These are phyloP conservation scores for Penicillium sclerotiorum DNA, from an alignment of 2,329 filamentous ascomycete genomes.

Conservation along the genomic window DNA sequence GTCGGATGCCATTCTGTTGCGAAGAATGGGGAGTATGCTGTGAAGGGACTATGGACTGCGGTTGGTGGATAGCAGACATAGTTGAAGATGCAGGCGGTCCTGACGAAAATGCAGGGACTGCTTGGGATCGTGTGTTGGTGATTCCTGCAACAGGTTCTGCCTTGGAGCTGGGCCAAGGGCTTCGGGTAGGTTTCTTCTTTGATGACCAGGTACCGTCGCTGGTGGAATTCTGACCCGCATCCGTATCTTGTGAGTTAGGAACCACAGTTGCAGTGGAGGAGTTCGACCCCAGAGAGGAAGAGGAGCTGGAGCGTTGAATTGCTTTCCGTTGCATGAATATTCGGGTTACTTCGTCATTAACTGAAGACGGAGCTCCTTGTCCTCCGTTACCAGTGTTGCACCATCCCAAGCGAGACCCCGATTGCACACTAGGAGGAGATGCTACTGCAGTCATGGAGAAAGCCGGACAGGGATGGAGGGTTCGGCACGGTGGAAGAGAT, in stretches of 20 bases:
- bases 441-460: conserved; percentile 67
- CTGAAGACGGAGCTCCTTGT: conserved; percentile 66
- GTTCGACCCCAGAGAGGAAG: conserved; percentile 72
- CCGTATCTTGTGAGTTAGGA: conserved; percentile 37
- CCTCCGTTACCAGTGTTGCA: conserved; percentile 57
- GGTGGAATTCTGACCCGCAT: conserved; percentile 41
- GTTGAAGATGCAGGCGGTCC: conserved; percentile 62
- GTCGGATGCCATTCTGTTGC: conserved; percentile 60
- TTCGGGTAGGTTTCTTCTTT: conserved; percentile 53
- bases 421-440: conserved; percentile 65
- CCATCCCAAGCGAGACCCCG: conserved; percentile 64
- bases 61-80: conserved; percentile 65
- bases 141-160: conserved; percentile 66
- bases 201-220: conserved; percentile 44
- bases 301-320: conserved; percentile 85
- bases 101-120: conserved; percentile 60
- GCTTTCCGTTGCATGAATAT: conserved; percentile 90
- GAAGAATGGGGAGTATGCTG: conserved; percentile 69
- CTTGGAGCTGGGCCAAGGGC: conserved; percentile 67
- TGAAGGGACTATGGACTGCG: conserved; percentile 64
- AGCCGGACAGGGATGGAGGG: conserved; percentile 19
- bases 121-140: conserved; percentile 63
- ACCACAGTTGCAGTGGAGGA: conserved; percentile 56
- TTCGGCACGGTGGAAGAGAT: conserved; percentile 17
- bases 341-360: conserved; percentile 83